These are phyloP conservation scores for Sporodiniella umbellata DNA, from an alignment of 371 early-diverging fungal genomes.

Conservation along the genomic window DNA sequence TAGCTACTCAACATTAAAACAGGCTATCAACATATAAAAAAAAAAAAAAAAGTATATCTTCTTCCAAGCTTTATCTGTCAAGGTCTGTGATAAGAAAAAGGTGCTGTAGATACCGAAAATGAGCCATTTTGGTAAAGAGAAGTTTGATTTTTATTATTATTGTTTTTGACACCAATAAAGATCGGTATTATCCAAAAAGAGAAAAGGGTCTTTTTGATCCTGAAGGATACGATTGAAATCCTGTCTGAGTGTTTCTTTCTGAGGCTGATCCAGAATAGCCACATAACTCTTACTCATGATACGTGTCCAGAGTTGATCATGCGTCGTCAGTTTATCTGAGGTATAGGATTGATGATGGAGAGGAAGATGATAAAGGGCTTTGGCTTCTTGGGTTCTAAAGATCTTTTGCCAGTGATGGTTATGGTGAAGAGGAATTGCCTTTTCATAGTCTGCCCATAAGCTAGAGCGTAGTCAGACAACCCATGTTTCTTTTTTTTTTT, in stretches of 20 bases:
- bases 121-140: too few species aligned
- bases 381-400: constrained; percentile 24
- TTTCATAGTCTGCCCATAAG: constrained; percentile 24
- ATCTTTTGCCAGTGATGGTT: constrained; percentile 23
- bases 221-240: not conserved
- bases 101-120: too few species aligned
- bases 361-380: constrained; percentile 21
- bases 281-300: constrained; percentile 41
- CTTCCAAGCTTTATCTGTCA: too few species aligned
- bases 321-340: constrained; percentile 11
- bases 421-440: constrained; percentile 27
- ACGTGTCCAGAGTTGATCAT: constrained; percentile 27
- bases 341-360: constrained; percentile 9
- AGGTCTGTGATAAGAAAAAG: too few species aligned
- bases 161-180: not conserved
- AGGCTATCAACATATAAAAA: too few species aligned
- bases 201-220: not conserved
- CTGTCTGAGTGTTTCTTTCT: constrained; percentile 14
- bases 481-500: too few species aligned
- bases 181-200: not conserved
- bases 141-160: too few species aligned
- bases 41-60: too few species aligned
- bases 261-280: constrained; percentile 20
- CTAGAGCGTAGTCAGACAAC: too few species aligned
- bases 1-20: too few species aligned